A percentile compares a stretch with the other conserved stretches of the same genome.
Evolutionary conservation across 2,329 filamentous ascomycete species (phyloP).

Genomic region (Arachnomyces sp.): DNA sequence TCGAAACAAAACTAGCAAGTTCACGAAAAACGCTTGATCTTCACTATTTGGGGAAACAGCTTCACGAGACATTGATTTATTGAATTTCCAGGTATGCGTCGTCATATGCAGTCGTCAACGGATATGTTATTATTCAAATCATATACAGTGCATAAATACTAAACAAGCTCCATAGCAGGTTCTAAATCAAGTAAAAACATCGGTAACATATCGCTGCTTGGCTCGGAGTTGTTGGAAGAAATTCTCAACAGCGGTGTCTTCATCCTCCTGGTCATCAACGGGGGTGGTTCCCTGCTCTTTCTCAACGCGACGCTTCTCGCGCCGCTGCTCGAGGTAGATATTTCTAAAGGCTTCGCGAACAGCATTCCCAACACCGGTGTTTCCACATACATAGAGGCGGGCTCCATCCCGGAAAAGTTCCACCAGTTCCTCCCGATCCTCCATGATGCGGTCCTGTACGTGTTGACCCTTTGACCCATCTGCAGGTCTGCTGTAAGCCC

Average conservation of each 20-base stretch:
- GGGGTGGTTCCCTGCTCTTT: constrained; percentile 27
- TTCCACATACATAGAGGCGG: constrained; percentile 60
- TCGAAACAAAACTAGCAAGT: no score
- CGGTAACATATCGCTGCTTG: constrained; percentile 52
- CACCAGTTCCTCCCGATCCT: constrained; percentile 39
- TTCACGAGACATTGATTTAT: no score
- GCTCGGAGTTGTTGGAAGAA: constrained; percentile 23
- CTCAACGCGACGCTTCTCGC: constrained; percentile 26
- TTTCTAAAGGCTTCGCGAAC: constrained; percentile 36
- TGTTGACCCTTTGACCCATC: constrained; percentile 44
- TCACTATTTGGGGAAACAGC: no score
- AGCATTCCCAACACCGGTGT: constrained; percentile 43
- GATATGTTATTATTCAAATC: no score
- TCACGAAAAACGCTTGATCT: no score
- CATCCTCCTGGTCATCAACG: constrained; percentile 13
- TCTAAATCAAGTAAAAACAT: constrained; percentile 47
- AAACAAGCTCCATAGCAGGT: no score
- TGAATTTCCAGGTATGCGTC: no score
- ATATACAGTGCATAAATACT: no score
- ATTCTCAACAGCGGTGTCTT: constrained; percentile 21
- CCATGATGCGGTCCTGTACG: constrained; percentile 47
- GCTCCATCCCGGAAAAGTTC: constrained; percentile 44
- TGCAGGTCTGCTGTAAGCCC: constrained; percentile 51
- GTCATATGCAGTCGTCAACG: no score
- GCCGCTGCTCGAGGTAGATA: constrained; percentile 24